A percentile compares a stretch with the other conserved stretches of the same genome.
These are phyloP conservation scores for apple (Malus domestica) DNA, from an alignment of 306 rosid genomes.

Conservation along the genomic window ASM211411v1 NC_041799.1:6558001-6558500, in stretches of 20 bases:
- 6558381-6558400: not conserved
- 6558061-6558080: conserved; percentile 21
- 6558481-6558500: not conserved
- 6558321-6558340: not conserved
- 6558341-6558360: not conserved
- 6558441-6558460: not conserved
- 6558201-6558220: not conserved
- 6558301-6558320: not conserved
- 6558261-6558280: not conserved
- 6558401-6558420: not conserved
- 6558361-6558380: not conserved
- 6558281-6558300: not conserved
- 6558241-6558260: not conserved
- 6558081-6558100: conserved; percentile 6
- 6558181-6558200: not conserved
- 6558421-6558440: not conserved
- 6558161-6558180: conserved; percentile 22
- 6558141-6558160: conserved; percentile 4
- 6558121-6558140: not conserved
- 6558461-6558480: not conserved
- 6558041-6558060: not conserved
- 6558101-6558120: conserved; percentile 12
- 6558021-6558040: not conserved
- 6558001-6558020: not conserved
- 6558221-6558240: not conserved